Conservation (phyloP, 306 rosid species). For the Hippophae gyantsensis region DNA sequence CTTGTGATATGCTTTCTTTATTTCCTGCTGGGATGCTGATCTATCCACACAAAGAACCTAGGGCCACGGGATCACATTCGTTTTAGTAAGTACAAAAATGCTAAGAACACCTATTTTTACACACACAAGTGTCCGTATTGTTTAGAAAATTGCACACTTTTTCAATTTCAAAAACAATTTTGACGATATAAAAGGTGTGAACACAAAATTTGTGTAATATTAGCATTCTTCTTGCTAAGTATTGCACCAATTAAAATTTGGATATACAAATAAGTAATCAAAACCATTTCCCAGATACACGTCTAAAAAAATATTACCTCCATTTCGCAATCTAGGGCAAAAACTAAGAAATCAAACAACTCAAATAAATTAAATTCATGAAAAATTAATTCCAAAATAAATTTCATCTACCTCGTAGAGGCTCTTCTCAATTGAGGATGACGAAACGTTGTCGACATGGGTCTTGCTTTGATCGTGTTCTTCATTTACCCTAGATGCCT, state of each 20-base stretch:
- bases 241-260: too few species aligned
- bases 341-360: too few species aligned
- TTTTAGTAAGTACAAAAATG: neutral
- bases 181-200: too few species aligned
- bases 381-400: neutral
- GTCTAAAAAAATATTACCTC: too few species aligned
- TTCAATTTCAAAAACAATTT: too few species aligned
- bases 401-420: slow-evolving; percentile 51
- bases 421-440: slow-evolving; percentile 21
- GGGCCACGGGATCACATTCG: neutral
- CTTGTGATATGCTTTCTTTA: slow-evolving; percentile 82
- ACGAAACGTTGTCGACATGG: slow-evolving; percentile 9
- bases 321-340: too few species aligned
- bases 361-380: neutral
- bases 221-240: neutral
- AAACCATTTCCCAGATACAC: too few species aligned
- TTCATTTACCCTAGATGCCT: slow-evolving; percentile 49
- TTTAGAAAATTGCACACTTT: too few species aligned
- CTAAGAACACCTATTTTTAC: neutral
- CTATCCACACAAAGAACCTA: slow-evolving; percentile 66
- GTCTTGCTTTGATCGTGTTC: slow-evolving; percentile 22
- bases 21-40: slow-evolving; percentile 77
- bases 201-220: too few species aligned
- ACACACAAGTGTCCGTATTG: too few species aligned
- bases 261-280: too few species aligned